phyloP scores from a whole-genome alignment of 2,329 filamentous ascomycete species.

The Calonectria pteridis region DNA sequence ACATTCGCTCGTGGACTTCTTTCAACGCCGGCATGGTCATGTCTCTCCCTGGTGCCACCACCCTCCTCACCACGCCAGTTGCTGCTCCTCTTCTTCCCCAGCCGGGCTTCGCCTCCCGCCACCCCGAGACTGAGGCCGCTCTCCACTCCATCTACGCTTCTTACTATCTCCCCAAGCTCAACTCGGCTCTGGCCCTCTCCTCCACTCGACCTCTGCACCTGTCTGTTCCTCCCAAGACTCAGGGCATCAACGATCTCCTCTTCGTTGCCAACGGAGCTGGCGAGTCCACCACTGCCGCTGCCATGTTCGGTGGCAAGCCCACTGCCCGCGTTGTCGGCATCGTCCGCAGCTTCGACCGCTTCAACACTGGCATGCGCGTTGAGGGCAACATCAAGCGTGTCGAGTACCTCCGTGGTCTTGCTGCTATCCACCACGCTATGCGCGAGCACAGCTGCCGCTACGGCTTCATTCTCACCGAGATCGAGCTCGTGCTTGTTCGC shows the following conservation, averaged over 20 bases:
- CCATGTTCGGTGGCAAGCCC: slow-evolving; percentile 63
- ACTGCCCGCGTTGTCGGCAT: slow-evolving; percentile 78
- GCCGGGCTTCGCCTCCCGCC: slow-evolving; percentile 68
- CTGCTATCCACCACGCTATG: slow-evolving; percentile 91
- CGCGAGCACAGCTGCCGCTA: slow-evolving; percentile 94
- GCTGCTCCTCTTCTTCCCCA: slow-evolving; percentile 71
- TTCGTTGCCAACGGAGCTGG: slow-evolving; percentile 75
- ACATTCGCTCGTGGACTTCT: slow-evolving; percentile 83
- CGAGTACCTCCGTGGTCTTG: slow-evolving; percentile 87
- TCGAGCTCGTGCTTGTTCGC: slow-evolving; percentile 91
- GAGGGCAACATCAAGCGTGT: slow-evolving; percentile 88
- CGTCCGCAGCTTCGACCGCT: slow-evolving; percentile 92
- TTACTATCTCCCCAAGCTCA: slow-evolving; percentile 88
- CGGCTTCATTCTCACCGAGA: slow-evolving; percentile 96
- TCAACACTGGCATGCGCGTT: slow-evolving; percentile 94
- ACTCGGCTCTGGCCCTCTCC: slow-evolving; percentile 83
- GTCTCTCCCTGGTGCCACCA: slow-evolving; percentile 77
- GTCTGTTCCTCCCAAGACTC: slow-evolving; percentile 54
- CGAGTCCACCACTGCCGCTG: slow-evolving; percentile 67
- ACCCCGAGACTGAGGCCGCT: slow-evolving; percentile 82
- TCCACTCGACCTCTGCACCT: slow-evolving; percentile 74
- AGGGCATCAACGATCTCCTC: slow-evolving; percentile 64
- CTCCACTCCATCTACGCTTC: slow-evolving; percentile 81
- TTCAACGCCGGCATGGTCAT: slow-evolving; percentile 82
- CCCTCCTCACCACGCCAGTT: slow-evolving; percentile 79